Evolutionary conservation across 805 yeast species (phyloP).

Genomic region (Saccharomyces cerevisiae): DNA sequence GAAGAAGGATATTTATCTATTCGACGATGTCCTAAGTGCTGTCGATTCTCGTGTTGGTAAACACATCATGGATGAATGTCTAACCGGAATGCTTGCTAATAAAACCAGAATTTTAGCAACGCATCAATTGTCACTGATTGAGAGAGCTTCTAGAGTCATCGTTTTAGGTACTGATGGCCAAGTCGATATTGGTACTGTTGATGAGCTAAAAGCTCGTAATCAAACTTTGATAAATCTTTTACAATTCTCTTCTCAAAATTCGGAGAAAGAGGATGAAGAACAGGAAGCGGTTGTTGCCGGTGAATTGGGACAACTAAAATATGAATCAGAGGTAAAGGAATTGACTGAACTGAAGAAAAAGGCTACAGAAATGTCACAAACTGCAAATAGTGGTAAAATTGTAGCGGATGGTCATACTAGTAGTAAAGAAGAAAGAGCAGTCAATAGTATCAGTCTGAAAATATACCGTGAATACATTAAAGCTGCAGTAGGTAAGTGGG

Average conservation of each 20-base stretch:
- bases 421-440: slow-evolving; percentile 50
- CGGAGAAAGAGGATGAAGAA: slow-evolving; percentile 24
- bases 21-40: slow-evolving; percentile 78
- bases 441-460: slow-evolving; percentile 40
- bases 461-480: slow-evolving; percentile 46
- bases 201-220: slow-evolving; percentile 41
- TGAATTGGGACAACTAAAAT: slow-evolving; percentile 20
- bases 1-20: slow-evolving; percentile 52
- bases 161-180: slow-evolving; percentile 59
- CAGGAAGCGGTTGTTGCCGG: slow-evolving; percentile 18
- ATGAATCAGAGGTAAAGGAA: slow-evolving; percentile 9
- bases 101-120: slow-evolving; percentile 75
- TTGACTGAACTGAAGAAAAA: slow-evolving; percentile 11
- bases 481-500: slow-evolving; percentile 46
- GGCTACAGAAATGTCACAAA: slow-evolving; percentile 8
- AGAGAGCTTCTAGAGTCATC: slow-evolving; percentile 59
- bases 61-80: slow-evolving; percentile 63
- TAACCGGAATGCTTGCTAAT: slow-evolving; percentile 45
- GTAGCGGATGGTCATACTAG: slow-evolving; percentile 33
- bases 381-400: slow-evolving; percentile 9
- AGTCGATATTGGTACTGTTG: slow-evolving; percentile 47
- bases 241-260: slow-evolving; percentile 35
- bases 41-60: slow-evolving; percentile 85
- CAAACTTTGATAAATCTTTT: slow-evolving; percentile 43
- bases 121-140: slow-evolving; percentile 68